Conservation (phyloP, 306 rosid species). For the Lagenaria siceraria region DNA sequence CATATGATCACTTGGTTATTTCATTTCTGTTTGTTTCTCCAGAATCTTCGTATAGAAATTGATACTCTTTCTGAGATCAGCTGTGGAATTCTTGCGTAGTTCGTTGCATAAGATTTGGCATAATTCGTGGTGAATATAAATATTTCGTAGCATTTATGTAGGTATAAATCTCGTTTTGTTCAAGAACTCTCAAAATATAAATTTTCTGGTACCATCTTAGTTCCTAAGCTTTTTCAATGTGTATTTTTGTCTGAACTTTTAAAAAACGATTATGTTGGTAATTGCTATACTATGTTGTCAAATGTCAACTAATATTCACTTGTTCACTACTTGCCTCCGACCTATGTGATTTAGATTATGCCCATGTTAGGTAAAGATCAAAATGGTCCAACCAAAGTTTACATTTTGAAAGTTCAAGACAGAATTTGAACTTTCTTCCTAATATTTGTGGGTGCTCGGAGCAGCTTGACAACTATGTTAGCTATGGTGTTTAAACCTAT, state of each 20-base stretch:
- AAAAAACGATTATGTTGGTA: no score
- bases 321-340: no score
- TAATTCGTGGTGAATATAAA: not conserved
- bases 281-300: not conserved
- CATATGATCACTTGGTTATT: not conserved
- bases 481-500: not conserved
- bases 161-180: not conserved
- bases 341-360: no score
- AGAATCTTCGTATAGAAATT: not conserved
- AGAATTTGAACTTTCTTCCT: no score
- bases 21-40: not conserved
- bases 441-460: no score
- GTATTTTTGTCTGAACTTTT: not conserved
- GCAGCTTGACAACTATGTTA: not conserved
- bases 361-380: no score
- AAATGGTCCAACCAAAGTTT: no score
- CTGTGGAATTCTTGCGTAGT: not conserved
- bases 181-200: no score
- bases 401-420: no score
- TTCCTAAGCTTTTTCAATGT: no score
- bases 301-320: not conserved
- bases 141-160: not conserved
- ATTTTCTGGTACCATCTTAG: no score
- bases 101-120: not conserved
- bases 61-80: not conserved